These are phyloP conservation scores for Casaregolazyma lundiana DNA, from an alignment of 1,139 yeast genomes.

Conservation along the genomic window DNA sequence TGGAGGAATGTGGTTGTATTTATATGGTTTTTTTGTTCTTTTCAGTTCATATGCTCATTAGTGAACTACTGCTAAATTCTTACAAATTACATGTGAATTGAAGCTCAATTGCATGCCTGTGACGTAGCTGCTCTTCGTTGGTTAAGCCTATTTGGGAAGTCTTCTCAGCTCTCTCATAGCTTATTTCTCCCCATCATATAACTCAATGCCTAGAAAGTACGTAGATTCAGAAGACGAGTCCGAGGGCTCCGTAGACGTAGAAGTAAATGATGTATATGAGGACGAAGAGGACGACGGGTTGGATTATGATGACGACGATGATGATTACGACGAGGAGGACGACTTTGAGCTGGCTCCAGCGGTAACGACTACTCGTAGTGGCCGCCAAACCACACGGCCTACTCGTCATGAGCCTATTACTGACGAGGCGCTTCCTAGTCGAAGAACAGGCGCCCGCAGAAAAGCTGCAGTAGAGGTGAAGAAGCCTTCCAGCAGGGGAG, in stretches of 20 bases:
- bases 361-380: conserved; percentile 8
- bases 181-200: not conserved
- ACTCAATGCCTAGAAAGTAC: conserved; percentile 5
- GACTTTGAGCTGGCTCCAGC: conserved; percentile 15
- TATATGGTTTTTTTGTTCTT: too few relatives aligned
- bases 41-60: too few relatives aligned
- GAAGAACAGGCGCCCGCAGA: conserved; percentile 7
- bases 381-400: conserved; percentile 2
- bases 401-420: conserved; percentile 6
- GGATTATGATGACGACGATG: conserved; percentile 21
- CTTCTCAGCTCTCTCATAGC: not conserved
- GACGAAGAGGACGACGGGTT: conserved; percentile 19
- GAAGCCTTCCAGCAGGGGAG: conserved; percentile 9
- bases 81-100: too few relatives aligned
- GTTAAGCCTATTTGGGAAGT: not conserved
- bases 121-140: too few relatives aligned
- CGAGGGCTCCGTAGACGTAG: conserved; percentile 19
- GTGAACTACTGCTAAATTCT: too few relatives aligned
- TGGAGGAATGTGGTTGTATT: not conserved
- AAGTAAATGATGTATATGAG: conserved; percentile 18
- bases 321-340: conserved; percentile 23
- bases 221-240: conserved; percentile 19
- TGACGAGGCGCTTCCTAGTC: conserved; percentile 7
- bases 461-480: conserved; percentile 7
- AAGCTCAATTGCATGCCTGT: not conserved